Evolutionary conservation across 176 grass and related monocot species (phyloP), one percentile per base, ranked within the genome.

Genomic region (Triticum dicoccoides): DNA sequence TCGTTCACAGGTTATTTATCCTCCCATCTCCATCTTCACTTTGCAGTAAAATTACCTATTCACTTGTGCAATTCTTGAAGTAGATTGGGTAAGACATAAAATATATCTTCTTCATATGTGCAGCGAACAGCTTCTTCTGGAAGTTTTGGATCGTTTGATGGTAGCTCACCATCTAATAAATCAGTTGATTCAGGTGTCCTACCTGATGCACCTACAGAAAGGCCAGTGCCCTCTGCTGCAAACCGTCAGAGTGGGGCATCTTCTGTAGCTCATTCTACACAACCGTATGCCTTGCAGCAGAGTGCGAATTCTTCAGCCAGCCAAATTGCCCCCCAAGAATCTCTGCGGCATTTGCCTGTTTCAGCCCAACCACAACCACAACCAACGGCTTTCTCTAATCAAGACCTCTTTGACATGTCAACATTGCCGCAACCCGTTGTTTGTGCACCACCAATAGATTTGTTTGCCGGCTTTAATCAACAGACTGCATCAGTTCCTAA

Each of bases 111-210:
- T 83, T 89, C 58, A 20, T 76, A 88, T 85, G 65, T 86, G 76
- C 92, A 98, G 97, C 90, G 97, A 88, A 98, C 90, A 58, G 24
- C 77, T 82, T 98, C 97, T 77, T 89, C 93, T 67, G 92, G 93
- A 83, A 98, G 93, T 86, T 92, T 92, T 86, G 93, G 90, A 87
- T 98, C 92, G 17, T 97, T 92, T 79, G 89, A 91, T 38, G 89
- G 85, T 34, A 88, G 76, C 76, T 88, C 80, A 68, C 9, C 30
- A 18, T 90, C 84, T 83, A 87, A 87, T 54, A 90, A 90, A 61
- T 90, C 89, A 77, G 32, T 54, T 64, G 91, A 93, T 89, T 92
- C 89, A 56, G 68, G 79, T 78, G 49, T 80, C 61, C 23, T 49
- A 30, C 59, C 87, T 87, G 90, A 94, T 85, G 85, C 71, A 82